Base-by-base conservation (phyloP, 2,329 filamentous ascomycete species). In the Botrytis elliptica region DNA sequence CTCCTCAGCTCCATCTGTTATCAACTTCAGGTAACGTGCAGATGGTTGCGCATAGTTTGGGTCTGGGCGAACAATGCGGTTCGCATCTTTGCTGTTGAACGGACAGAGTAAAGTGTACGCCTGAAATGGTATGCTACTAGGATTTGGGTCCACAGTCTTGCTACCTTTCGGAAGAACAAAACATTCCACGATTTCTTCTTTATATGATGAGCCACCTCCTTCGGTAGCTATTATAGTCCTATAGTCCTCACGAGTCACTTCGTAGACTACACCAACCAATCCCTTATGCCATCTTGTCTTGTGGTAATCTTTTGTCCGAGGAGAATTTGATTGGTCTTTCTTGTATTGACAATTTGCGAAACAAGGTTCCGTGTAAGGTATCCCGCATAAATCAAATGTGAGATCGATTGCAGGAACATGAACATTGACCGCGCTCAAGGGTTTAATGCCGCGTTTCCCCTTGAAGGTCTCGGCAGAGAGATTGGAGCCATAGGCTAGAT, bases 401-500 rank as follows among this genome's bases (percentile, higher is more conserved):
- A 99, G 85, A 68, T 88, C 86, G 66, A 98, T 85, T 8, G 88
- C 87, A 0, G 96, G 96, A 3, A 94, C 93, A 8, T 92, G 88
- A 12, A 97, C 95, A 79, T 94, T 94, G 80, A 95, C 84, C 76
- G 92, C 88, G 57, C 93, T 94, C 22, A 98, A 79, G 0, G 96
- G 96, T 40, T 88, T 89, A 83, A 98, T 95, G 75, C 91, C 91
- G 70, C 95, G 91, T 74, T 83, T 85, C 74, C 92, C 93, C 66
- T 91, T 87, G 82, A 98, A 98, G 0, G 93, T 97, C 81, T 93
- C 85, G 22, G 91, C 89, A 75, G 88, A 90, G 75, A 98, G 88
- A 82, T 98, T 98, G 70, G 94, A 97, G 77, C 95, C 96, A 81
- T 98, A 98, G 18, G 95, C 95, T 36, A 95, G 88, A 82, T 95